These are phyloP conservation scores for Phytophthora rubi DNA, from an alignment of 352 stramenopile species.

Conservation along the genomic window DNA sequence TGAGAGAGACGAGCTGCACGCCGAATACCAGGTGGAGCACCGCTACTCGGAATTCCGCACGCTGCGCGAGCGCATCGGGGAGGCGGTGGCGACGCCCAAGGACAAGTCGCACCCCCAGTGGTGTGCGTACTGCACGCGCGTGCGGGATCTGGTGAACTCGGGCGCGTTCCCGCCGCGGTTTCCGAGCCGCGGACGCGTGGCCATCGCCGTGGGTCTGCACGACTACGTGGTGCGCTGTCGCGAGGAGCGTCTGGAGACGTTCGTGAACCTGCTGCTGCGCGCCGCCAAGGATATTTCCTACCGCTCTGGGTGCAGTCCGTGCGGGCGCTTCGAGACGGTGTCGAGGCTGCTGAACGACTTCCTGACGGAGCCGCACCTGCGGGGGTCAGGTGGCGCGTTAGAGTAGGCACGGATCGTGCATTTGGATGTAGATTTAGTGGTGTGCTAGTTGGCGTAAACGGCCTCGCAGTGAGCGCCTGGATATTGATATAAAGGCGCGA, in stretches of 20 bases:
- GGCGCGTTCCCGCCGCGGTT: slow-evolving; percentile 47
- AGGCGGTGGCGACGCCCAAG: slow-evolving; percentile 10
- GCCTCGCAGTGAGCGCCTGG: slow-evolving; percentile 16
- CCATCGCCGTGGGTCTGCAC: slow-evolving; percentile 12
- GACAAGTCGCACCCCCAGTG: slow-evolving; percentile 46
- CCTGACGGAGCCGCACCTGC: slow-evolving; percentile 14
- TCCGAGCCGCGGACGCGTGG: slow-evolving; percentile 16
- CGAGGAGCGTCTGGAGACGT: slow-evolving; percentile 30
- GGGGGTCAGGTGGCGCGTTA: not conserved
- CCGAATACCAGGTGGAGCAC: slow-evolving; percentile 59
- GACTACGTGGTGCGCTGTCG: slow-evolving; percentile 20
- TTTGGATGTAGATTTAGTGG: slow-evolving; percentile 3
- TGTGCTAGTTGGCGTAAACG: slow-evolving; percentile 25
- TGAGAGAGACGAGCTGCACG: slow-evolving; percentile 24
- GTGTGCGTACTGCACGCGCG: slow-evolving; percentile 48
- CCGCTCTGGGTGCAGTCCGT: slow-evolving; percentile 34
- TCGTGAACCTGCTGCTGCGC: slow-evolving; percentile 46
- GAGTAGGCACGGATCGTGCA: slow-evolving; percentile 19
- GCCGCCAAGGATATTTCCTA: slow-evolving; percentile 48
- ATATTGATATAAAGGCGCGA: slow-evolving; percentile 16
- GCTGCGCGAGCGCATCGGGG: slow-evolving; percentile 37
- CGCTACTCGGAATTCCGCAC: slow-evolving; percentile 57
- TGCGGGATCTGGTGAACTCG: slow-evolving; percentile 41
- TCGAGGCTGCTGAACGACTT: slow-evolving; percentile 55
- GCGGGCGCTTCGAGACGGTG: slow-evolving; percentile 47